Evolutionary conservation across 1,284 basidiomycete genomes (phyloP).

Genomic region (Mycosarcoma maydis): DNA sequence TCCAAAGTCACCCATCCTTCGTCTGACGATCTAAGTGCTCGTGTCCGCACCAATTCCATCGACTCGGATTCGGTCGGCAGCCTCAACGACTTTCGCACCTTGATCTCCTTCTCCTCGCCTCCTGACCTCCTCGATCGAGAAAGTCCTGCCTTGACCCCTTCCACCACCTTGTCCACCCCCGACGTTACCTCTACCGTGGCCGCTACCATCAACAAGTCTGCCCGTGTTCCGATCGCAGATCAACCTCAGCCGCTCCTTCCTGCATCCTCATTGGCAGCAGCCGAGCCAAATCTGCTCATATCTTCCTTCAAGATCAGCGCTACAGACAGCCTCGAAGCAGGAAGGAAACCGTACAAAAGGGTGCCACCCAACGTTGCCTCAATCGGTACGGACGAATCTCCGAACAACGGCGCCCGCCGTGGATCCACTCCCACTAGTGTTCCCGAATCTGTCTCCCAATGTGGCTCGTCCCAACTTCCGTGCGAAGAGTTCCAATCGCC

Average conservation of each 20-base stretch:
- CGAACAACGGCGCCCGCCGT: slow-evolving; percentile 1
- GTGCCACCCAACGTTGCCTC: slow-evolving; percentile 1
- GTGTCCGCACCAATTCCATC: slow-evolving; percentile 22
- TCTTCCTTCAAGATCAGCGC: background rate
- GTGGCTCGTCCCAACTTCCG: slow-evolving; percentile 21
- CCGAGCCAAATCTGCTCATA: background rate
- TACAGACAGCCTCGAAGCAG: background rate
- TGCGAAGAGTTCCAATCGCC: slow-evolving; percentile 21
- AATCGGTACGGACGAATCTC: slow-evolving; percentile 2
- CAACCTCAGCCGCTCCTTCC: slow-evolving; percentile 25
- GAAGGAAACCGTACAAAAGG: background rate
- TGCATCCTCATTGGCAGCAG: background rate
- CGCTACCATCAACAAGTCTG: slow-evolving; percentile 9
- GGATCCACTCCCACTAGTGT: slow-evolving; percentile 24
- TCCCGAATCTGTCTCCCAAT: slow-evolving; percentile 29
- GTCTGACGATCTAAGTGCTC: too few species aligned
- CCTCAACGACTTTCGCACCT: background rate
- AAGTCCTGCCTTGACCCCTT: slow-evolving; percentile 26
- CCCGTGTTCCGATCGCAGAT: background rate
- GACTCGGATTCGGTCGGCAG: slow-evolving; percentile 20
- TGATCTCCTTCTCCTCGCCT: slow-evolving; percentile 26
- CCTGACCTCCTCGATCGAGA: slow-evolving; percentile 20
- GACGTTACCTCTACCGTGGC: slow-evolving; percentile 6
- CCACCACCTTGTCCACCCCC: slow-evolving; percentile 28
- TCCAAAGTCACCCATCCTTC: too few species aligned